Conservation (phyloP, 768 basidiomycete genomes). For the Tremella yokohamensis region DNA sequence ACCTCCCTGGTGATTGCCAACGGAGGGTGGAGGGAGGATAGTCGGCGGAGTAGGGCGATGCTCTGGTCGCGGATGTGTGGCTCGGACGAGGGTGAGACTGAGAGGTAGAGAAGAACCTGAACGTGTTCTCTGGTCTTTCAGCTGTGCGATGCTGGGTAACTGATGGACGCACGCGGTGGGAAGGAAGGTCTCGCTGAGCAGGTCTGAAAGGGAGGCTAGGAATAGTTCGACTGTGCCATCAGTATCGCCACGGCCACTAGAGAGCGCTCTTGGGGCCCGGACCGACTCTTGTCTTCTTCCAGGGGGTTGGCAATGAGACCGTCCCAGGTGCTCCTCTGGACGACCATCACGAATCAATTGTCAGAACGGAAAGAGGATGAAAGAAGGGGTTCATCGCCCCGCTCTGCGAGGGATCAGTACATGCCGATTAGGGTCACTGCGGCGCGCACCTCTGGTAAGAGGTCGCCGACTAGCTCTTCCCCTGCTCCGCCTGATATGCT, state of each 20-base stretch:
- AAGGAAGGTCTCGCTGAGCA: slow-evolving; percentile 5
- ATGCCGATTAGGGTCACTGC: too few species aligned
- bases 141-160: not conserved
- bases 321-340: not conserved
- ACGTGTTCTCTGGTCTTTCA: not conserved
- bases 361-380: too few species aligned
- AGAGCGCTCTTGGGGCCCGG: too few species aligned
- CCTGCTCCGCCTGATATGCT: too few species aligned
- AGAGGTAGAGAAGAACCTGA: not conserved
- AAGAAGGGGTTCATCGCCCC: too few species aligned
- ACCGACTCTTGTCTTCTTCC: slow-evolving; percentile 2
- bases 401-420: too few species aligned
- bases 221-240: not conserved
- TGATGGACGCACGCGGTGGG: not conserved
- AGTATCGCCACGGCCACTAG: too few species aligned
- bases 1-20: not conserved
- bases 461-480: too few species aligned
- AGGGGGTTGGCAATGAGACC: slow-evolving; percentile 1
- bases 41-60: slow-evolving; percentile 1
- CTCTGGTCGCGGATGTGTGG: not conserved
- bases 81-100: slow-evolving; percentile 3
- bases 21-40: slow-evolving; percentile 4
- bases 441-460: too few species aligned
- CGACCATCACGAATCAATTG: too few species aligned
- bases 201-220: not conserved